Evolutionary conservation across 192 early-diverging fungal species (phyloP), one percentile per base, ranked within the genome.

Genomic region (Umbelopsis sp.): DNA sequence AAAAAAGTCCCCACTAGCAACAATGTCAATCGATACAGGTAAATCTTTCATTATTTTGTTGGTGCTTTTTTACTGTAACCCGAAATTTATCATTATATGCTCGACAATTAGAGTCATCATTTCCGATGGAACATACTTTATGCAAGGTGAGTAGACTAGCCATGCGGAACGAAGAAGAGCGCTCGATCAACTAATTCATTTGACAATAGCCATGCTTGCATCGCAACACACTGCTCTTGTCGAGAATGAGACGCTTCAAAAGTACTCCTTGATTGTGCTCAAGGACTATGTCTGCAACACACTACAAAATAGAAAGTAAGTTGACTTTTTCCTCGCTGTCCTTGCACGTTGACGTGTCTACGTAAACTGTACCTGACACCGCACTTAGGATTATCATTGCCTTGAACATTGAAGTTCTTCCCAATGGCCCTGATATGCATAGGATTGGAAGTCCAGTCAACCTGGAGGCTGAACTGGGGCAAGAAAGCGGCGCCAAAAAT

Each of bases 51-150:
- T 41, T 8, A 45, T 6, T 11, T 29, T 7, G 11, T 47, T 52
- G 34, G 31, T 52, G 41, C 25, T 38, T 54, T 0, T 25, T 53
- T 34, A 20, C n/a, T n/a, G 21, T 47, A 20, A 6, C 26, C 10
- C 47, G 47, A 49, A 49, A 69, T 47, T 29, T 49, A 49, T 32
- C 25, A 9, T 8, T 43, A 38, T 31, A 21, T 16, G n/a, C 45
- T 34, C 38, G 29, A 36, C 4, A 11, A 32, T 21, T 36, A 89
- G 90, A 68, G 49, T 88, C 10, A 77, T 93, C 1, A 72, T 93
- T 22, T 90, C 88, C 9, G 92, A 93, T 76, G 90, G 92, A 34
- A 56, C 25, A 16, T 45, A 87, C 69, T 86, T 83, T 36, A 85
- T 90, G 76, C 90, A 91, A 77, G 89, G 91, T 91, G 80, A 43